These are phyloP conservation scores for Schizosaccharomyces lindneri DNA, from an alignment of 805 yeast species.

Conservation along the genomic window DNA sequence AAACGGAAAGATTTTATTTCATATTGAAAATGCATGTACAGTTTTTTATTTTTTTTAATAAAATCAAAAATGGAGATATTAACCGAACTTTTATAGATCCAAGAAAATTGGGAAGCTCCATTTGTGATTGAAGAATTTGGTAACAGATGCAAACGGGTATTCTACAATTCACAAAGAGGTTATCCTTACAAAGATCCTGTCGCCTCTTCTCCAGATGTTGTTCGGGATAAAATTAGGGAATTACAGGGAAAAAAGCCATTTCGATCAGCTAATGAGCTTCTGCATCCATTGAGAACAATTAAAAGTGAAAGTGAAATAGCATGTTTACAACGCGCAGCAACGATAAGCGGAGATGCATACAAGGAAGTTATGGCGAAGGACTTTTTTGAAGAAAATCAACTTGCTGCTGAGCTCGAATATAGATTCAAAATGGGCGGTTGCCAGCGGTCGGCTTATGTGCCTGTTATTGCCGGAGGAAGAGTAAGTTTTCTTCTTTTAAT, in stretches of 20 bases:
- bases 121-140: background rate
- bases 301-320: constrained; percentile 57
- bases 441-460: constrained; percentile 70
- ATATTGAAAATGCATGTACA: constrained; percentile 45
- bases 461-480: constrained; percentile 86
- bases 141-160: background rate
- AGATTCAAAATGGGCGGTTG: constrained; percentile 71
- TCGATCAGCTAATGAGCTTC: constrained; percentile 14
- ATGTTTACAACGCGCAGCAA: constrained; percentile 62
- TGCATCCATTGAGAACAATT: constrained; percentile 32
- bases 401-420: constrained; percentile 61
- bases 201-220: background rate
- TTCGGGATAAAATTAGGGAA: background rate
- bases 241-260: constrained; percentile 1
- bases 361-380: constrained; percentile 53
- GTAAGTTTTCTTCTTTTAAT: constrained; percentile 3
- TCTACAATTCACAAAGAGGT: background rate
- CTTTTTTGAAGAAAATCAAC: constrained; percentile 47
- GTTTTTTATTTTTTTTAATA: no score
- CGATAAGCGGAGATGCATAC: constrained; percentile 58
- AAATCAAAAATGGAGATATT: no score
- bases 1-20: constrained; percentile 62
- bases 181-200: background rate
- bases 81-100: background rate
- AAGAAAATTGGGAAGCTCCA: background rate